Evolutionary conservation across 2,329 filamentous ascomycete genomes (phyloP), one percentile per base, ranked within the genome.

Genomic region (Aspergillus costaricaensis): DNA sequence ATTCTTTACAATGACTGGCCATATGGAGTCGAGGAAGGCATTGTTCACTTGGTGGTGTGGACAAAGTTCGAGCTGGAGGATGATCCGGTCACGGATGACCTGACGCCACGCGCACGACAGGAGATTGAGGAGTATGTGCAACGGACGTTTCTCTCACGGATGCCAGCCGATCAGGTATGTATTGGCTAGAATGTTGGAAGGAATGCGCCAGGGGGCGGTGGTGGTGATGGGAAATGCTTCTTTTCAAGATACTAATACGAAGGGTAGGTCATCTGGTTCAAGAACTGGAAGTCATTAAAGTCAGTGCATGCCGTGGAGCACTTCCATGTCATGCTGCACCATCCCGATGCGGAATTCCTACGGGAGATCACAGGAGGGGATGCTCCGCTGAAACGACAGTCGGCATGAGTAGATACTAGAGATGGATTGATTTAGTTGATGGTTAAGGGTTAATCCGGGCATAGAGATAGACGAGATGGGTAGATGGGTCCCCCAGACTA

Each of bases 1-100:
- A 88, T 96, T 51, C 76, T 96, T 43, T 86, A 85, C 77, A 98
- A 98, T 72, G 93, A 98, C 81, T 97, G 92, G 91, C 94, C 94
- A 0, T 98, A 97, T 71, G 92, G 91, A 0, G 82, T 97, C 56
- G 91, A 95, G 68, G 72, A 80, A 50, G 82, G 85, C 55, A 93
- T 96, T 65, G 85, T 91, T 15, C 94, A 97, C 73, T 81, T 97
- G 2, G 91, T 96, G 5, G 87, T 96, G 12, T 98, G 94, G 94
- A 95, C 91, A 51, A 96, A 96, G 76, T 96, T 96, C 70, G 82
- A 85, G 51, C 80, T 97, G 23, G 83, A 87, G 56, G 90, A 92
- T 59, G 88, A 95, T 68, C 75, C 85, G 0, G 79, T 78, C 17
- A 79, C 86, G 0, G 88, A 86, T 14, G 87, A 92, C 65, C 77